Base-by-base conservation (phyloP, 768 basidiomycete genomes). In the Boletus rufocinnamomeus region DNA sequence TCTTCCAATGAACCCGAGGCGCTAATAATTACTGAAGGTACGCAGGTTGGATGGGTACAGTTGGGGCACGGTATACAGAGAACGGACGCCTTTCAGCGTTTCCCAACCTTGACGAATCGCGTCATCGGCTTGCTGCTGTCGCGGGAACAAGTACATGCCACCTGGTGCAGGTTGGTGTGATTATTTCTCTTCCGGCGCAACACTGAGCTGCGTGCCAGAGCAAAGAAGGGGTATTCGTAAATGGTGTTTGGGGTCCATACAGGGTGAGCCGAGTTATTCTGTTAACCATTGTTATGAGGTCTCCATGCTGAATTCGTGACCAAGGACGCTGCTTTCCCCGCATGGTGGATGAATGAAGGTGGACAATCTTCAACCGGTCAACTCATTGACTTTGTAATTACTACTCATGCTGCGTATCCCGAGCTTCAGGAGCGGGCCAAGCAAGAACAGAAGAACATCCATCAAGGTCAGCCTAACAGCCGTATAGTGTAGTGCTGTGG, bases 321-420 rank as follows among this genome's bases (percentile, higher is more conserved):
- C 49, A 63, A 91, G 84, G 88, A 98, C 68, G 87, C 93, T 7
- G 82, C 95, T 34, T 95, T 98, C 75, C 87, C 87, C 44, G 93
- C 88, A 19, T 95, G 93, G 89, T 99, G 96, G 97, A 97, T 98
- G 94, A 99, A 95, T 68, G 97, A 99, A 75, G 97, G 96, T 40
- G 97, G 97, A 2, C 97, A 99, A 74, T 97, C 95, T 9, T 95
- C 95, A 1, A 99, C 97, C 0, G 97, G 97, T n/a, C 51, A 70
- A 87, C 82, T 98, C 10, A 94, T 99, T 54, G 93, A 99, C 68
- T 98, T 97, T 71, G 88, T 95, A 69, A 82, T 98, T 58, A 92
- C 86, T 11, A 98, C 92, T 0, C 97, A 99, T 68, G 85, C 91
- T 4, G 92, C 96, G 2, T 92, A 92, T 64, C 72, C 79, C 10